These are phyloP conservation scores for Mucor saturninus DNA, from an alignment of 371 early-diverging fungal genomes.

Conservation along the genomic window DNA sequence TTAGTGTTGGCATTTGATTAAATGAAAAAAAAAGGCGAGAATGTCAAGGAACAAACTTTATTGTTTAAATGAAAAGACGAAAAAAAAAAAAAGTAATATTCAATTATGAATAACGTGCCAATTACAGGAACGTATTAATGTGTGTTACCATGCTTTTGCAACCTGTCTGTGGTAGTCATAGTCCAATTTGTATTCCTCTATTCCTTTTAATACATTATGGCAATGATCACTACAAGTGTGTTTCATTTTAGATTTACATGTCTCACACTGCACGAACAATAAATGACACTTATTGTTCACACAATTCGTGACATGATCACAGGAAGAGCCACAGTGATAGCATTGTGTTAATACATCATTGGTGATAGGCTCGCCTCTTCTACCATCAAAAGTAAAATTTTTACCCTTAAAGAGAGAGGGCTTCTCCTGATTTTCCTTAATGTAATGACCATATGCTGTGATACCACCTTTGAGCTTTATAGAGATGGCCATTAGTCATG, in stretches of 20 bases:
- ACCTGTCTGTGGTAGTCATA: conserved; percentile 60
- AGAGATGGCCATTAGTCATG: background rate
- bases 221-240: conserved; percentile 68
- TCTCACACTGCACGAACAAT: conserved; percentile 71
- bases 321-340: conserved; percentile 72
- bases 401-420: conserved; percentile 72
- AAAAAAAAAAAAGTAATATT: background rate
- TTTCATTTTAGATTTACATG: conserved; percentile 57
- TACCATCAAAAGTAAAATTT: conserved; percentile 82
- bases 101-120: conserved; percentile 4
- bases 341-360: conserved; percentile 67
- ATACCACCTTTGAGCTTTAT: conserved; percentile 73
- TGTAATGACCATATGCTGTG: conserved; percentile 75
- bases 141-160: conserved; percentile 14
- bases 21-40: background rate
- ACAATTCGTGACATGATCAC: conserved; percentile 72
- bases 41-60: background rate
- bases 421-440: conserved; percentile 29
- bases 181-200: conserved; percentile 27
- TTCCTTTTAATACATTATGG: conserved; percentile 49
- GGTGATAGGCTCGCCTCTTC: conserved; percentile 75
- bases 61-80: background rate
- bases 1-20: background rate
- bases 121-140: conserved; percentile 3
- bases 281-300: conserved; percentile 69